phyloP scores from a whole-genome alignment of 2,329 filamentous ascomycete species.

The Juglanconis oblonga region DNA sequence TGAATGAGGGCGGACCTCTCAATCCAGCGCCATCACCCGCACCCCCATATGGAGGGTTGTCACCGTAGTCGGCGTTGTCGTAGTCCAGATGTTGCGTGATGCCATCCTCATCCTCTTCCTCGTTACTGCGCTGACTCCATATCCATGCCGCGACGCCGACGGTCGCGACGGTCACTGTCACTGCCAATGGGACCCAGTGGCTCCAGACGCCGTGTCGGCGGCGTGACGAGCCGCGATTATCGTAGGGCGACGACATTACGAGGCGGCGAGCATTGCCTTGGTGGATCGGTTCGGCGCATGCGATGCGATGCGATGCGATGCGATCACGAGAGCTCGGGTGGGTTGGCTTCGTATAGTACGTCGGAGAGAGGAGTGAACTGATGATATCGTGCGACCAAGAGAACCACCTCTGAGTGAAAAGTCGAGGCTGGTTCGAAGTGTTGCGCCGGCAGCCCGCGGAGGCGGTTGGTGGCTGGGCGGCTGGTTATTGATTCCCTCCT shows the following conservation, averaged over 20 bases:
- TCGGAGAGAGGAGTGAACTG: too few species aligned
- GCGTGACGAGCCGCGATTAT: slow-evolving; percentile 56
- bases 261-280: slow-evolving; percentile 35
- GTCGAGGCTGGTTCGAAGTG: slow-evolving; percentile 1
- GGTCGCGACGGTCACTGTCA: slow-evolving; percentile 85
- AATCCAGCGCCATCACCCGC: slow-evolving; percentile 32
- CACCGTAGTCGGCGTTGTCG: slow-evolving; percentile 44
- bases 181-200: slow-evolving; percentile 84
- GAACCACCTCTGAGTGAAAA: background rate
- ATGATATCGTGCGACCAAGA: background rate
- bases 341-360: background rate
- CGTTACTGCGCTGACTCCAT: slow-evolving; percentile 82
- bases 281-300: background rate
- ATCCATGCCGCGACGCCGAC: slow-evolving; percentile 86
- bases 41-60: slow-evolving; percentile 48
- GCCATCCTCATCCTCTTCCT: slow-evolving; percentile 65
- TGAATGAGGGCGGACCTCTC: slow-evolving; percentile 37
- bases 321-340: background rate
- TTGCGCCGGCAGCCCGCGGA: background rate
- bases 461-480: slow-evolving; percentile 3
- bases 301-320: background rate
- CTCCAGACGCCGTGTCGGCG: slow-evolving; percentile 64
- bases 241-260: slow-evolving; percentile 61
- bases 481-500: too few species aligned
- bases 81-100: slow-evolving; percentile 51